phyloP scores from a whole-genome alignment of 1,284 basidiomycete genomes.

The Takashimella tepidaria region DNA sequence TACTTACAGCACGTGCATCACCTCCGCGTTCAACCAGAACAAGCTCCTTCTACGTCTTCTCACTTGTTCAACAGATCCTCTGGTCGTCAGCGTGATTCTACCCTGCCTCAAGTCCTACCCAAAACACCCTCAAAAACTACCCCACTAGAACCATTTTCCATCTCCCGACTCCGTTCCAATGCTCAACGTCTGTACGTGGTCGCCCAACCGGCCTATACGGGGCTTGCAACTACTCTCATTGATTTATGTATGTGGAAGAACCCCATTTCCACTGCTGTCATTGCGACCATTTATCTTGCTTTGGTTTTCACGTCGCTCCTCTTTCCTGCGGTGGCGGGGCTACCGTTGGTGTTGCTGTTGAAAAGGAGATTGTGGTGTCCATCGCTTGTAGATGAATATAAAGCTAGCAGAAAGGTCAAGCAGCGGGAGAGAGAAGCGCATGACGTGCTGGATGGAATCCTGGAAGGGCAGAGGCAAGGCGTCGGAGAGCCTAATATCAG shows the following conservation, averaged over 20 bases:
- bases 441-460: conserved; percentile 11
- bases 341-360: conserved; percentile 12
- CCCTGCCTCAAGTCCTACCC: too few relatives aligned
- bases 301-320: conserved; percentile 12
- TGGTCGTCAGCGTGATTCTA: too few relatives aligned
- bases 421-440: conserved; percentile 6
- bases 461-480: conserved; percentile 1
- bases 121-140: neutral
- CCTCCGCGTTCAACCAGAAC: neutral
- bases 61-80: too few relatives aligned
- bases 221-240: conserved; percentile 1
- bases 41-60: neutral
- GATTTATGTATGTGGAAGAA: conserved; percentile 12
- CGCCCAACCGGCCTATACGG: conserved; percentile 12
- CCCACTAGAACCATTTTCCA: conserved; percentile 16
- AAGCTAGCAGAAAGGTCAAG: conserved; percentile 1
- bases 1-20: conserved; percentile 4
- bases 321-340: conserved; percentile 10
- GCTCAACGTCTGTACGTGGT: conserved; percentile 17
- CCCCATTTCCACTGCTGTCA: neutral
- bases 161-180: conserved; percentile 13
- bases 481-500: too few relatives aligned
- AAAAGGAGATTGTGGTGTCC: conserved; percentile 13
- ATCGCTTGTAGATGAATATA: conserved; percentile 1
- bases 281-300: conserved; percentile 6